phyloP scores from a whole-genome alignment of 2,329 filamentous ascomycete species.

The Grosmannia serpens region DNA sequence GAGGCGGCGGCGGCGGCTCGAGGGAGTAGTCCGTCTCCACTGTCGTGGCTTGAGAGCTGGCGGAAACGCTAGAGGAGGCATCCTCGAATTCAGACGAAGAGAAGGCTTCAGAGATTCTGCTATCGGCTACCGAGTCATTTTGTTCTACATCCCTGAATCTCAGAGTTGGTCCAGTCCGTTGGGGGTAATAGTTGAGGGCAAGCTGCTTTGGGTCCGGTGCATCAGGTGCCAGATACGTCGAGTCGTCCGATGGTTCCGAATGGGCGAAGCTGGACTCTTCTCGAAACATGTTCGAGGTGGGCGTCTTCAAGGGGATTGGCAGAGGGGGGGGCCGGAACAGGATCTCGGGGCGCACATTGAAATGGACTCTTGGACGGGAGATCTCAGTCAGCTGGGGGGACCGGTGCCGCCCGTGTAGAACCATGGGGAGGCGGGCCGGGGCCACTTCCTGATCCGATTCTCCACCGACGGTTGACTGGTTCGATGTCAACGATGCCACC shows the following conservation, averaged over 20 bases:
- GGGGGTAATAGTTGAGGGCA: not conserved
- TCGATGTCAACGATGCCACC: constrained; percentile 3
- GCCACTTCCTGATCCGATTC: not conserved
- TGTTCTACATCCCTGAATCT: not conserved
- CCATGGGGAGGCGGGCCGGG: not conserved
- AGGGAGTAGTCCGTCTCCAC: constrained; percentile 1
- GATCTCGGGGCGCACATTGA: not conserved
- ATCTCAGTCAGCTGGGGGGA: not conserved
- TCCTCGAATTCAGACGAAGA: constrained; percentile 3
- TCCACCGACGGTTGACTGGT: constrained; percentile 3
- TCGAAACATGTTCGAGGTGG: not conserved
- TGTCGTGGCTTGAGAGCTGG: constrained; percentile 6
- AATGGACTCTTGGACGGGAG: not conserved
- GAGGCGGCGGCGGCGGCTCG: not conserved
- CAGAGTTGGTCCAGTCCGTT: not conserved
- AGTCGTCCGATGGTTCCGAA: not conserved
- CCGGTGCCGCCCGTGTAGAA: not conserved
- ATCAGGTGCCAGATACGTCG: not conserved
- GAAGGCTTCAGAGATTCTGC: not conserved
- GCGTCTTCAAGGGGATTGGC: not conserved
- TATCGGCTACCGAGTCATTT: not conserved
- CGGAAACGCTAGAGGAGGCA: constrained; percentile 2
- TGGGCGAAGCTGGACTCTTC: not conserved
- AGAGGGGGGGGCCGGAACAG: not conserved
- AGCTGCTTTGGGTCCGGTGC: not conserved